Conservation (phyloP, 1,284 basidiomycete species). For the Neotropicomus parvogracilis region DNA sequence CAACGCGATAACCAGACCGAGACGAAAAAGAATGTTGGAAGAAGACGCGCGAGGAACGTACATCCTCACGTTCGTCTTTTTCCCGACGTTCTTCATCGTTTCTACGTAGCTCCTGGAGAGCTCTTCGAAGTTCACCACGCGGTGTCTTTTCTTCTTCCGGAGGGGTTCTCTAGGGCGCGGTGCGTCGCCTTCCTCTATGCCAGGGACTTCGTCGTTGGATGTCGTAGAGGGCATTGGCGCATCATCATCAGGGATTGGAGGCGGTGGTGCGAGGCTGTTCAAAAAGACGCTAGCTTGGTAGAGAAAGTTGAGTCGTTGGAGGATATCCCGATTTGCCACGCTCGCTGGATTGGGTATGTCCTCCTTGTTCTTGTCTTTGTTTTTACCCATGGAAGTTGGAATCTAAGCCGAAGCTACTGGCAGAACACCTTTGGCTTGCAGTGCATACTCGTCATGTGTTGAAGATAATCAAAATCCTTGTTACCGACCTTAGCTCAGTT, state of each 20-base stretch:
- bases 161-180: constrained; percentile 26
- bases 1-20: neutral
- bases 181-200: neutral
- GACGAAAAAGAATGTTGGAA: too few species aligned
- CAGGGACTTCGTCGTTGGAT: neutral
- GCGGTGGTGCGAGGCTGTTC: constrained; percentile 36
- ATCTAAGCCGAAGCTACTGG: too few species aligned
- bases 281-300: constrained; percentile 77
- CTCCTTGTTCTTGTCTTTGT: constrained; percentile 55
- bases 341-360: constrained; percentile 52
- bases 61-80: constrained; percentile 75
- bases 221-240: neutral
- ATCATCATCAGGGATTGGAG: neutral
- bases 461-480: too few species aligned
- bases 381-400: constrained; percentile 65
- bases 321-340: constrained; percentile 64
- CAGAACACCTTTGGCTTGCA: too few species aligned
- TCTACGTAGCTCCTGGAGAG: constrained; percentile 60
- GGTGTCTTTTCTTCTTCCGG: constrained; percentile 27
- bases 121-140: constrained; percentile 38
- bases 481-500: constrained; percentile 36
- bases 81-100: constrained; percentile 66
- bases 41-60: constrained; percentile 33
- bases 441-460: too few species aligned
- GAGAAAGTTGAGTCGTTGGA: constrained; percentile 79